Conservation (phyloP, 2,329 filamentous ascomycete species). For the Colletotrichum sp. region DNA sequence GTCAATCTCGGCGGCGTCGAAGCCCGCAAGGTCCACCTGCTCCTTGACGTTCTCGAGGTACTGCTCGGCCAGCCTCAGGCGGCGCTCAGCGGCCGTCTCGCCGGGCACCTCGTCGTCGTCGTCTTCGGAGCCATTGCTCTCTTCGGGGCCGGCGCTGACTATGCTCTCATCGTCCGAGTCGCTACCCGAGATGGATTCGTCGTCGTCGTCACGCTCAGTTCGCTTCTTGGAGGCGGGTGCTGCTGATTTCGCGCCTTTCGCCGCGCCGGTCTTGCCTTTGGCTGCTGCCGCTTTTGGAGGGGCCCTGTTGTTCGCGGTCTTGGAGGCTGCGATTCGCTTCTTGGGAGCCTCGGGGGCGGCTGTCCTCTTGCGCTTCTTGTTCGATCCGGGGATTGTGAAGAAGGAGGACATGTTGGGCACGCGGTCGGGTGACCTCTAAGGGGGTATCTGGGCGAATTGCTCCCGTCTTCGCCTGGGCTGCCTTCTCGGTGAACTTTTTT, state of each 20-base stretch:
- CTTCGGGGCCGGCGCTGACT: conserved; percentile 48
- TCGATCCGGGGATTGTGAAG: conserved; percentile 86
- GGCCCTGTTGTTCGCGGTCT: conserved; percentile 41
- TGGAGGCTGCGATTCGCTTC: conserved; percentile 61
- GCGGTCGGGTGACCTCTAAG: conserved; percentile 18
- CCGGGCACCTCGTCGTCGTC: conserved; percentile 63
- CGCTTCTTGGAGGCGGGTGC: conserved; percentile 47
- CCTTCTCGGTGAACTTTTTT: conserved; percentile 21
- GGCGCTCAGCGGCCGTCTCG: conserved; percentile 89
- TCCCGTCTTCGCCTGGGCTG: conserved; percentile 28
- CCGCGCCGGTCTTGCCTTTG: conserved; percentile 3
- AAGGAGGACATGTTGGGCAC: conserved; percentile 82
- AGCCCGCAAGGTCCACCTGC: conserved; percentile 83
- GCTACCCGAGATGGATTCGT: conserved; percentile 85
- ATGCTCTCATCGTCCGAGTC: conserved; percentile 68
- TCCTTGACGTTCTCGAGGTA: conserved; percentile 90
- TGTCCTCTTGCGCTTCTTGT: conserved; percentile 87
- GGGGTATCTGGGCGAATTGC: conserved; percentile 22
- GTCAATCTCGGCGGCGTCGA: conserved; percentile 94
- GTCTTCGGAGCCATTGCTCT: conserved; percentile 59
- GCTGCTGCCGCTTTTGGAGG: conserved; percentile 43
- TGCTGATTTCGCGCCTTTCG: conserved; percentile 28
- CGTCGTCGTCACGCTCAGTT: conserved; percentile 50
- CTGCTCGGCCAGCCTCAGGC: conserved; percentile 85
- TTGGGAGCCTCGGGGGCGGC: conserved; percentile 60